Conservation (phyloP, 768 basidiomycete genomes). For the Auriscalpium orientale region DNA sequence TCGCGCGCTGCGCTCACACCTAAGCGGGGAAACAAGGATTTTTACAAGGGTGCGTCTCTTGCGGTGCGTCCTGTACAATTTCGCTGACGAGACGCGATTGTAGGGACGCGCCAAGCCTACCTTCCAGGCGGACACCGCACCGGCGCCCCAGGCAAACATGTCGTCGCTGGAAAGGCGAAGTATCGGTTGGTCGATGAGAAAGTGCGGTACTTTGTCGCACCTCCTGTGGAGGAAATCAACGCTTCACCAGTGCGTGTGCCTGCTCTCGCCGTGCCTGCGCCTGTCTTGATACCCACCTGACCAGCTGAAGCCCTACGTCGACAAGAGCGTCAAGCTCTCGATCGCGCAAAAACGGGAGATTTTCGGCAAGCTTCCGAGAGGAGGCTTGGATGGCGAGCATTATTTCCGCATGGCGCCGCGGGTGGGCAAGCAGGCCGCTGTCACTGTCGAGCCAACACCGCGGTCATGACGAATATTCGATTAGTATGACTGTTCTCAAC, state of each 20-base stretch:
- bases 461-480: too few relatives aligned
- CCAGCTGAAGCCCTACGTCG: conserved; percentile 69
- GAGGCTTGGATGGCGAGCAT: conserved; percentile 23
- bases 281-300: neutral
- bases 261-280: neutral
- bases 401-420: conserved; percentile 24
- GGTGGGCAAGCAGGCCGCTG: neutral
- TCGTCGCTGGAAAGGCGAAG: conserved; percentile 68
- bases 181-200: conserved; percentile 77
- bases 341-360: conserved; percentile 21
- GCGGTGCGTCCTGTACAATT: neutral
- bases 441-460: too few relatives aligned
- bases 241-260: conserved; percentile 42
- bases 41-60: conserved; percentile 74
- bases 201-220: conserved; percentile 79
- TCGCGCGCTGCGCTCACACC: conserved; percentile 75
- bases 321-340: conserved; percentile 33
- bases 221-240: conserved; percentile 56
- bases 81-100: neutral
- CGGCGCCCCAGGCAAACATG: conserved; percentile 83
- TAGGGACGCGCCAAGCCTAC: conserved; percentile 77
- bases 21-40: conserved; percentile 92
- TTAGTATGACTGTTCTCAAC: too few relatives aligned
- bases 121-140: conserved; percentile 83
- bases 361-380: conserved; percentile 27